Percentiles rank a stretch among this genome's conserved stretches.
Evolutionary conservation across 1,139 yeast genomes (phyloP).

Genomic region (Meyerozyma smithsonii): DNA sequence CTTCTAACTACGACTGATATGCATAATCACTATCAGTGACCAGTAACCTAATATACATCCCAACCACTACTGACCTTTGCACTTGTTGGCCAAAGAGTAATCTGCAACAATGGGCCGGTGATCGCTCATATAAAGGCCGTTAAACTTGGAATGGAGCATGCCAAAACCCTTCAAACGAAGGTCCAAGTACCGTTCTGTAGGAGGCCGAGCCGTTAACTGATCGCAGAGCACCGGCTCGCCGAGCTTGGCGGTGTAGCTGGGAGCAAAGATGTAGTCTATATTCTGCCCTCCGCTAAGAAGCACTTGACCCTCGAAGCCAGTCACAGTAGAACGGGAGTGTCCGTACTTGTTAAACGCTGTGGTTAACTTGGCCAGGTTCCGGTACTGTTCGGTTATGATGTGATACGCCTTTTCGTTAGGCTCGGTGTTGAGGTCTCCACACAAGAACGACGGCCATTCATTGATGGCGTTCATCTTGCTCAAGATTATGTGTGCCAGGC

Average conservation of each 20-base stretch:
- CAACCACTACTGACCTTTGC: background rate
- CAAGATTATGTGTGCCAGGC: constrained; percentile 45
- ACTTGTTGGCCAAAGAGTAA: constrained; percentile 10
- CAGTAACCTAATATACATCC: background rate
- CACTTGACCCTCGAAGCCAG: constrained; percentile 44
- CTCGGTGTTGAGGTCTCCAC: constrained; percentile 21
- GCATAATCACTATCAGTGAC: too few species aligned
- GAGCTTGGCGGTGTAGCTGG: constrained; percentile 23
- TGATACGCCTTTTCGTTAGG: constrained; percentile 16
- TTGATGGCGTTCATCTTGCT: constrained; percentile 36
- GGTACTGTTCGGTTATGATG: constrained; percentile 27
- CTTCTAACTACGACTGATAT: too few species aligned
- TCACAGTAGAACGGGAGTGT: constrained; percentile 39
- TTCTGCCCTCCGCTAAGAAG: constrained; percentile 28
- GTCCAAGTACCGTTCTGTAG: constrained; percentile 12
- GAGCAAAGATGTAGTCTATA: constrained; percentile 50
- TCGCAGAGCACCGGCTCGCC: constrained; percentile 17
- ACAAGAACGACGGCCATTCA: constrained; percentile 36
- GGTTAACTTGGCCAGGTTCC: constrained; percentile 25
- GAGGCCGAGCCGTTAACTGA: constrained; percentile 5
- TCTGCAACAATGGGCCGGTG: constrained; percentile 54
- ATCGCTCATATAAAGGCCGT: constrained; percentile 44
- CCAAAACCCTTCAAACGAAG: constrained; percentile 32
- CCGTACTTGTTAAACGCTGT: constrained; percentile 36
- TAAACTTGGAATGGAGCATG: constrained; percentile 42